Evolutionary conservation across 2,329 filamentous ascomycete genomes (phyloP).

Genomic region (Penicillium fuscoglaucum): DNA sequence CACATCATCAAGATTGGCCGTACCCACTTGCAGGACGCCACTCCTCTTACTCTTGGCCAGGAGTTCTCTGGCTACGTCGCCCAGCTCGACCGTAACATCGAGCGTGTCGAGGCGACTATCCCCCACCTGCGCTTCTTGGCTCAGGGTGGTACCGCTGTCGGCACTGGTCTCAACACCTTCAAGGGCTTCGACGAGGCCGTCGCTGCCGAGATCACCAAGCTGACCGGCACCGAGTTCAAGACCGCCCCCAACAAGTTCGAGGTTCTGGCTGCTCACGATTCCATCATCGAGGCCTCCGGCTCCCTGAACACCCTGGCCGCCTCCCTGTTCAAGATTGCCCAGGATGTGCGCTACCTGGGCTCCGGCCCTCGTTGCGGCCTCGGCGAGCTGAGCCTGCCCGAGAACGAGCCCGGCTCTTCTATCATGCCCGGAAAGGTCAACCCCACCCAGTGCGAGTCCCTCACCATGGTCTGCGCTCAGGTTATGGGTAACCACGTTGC

Average conservation of each 20-base stretch:
- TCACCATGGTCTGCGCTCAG: conserved; percentile 97
- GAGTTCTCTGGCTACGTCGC: conserved; percentile 98
- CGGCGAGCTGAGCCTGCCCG: conserved; percentile 86
- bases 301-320: conserved; percentile 88
- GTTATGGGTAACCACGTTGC: conserved; percentile 98
- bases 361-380: conserved; percentile 94
- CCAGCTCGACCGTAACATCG: conserved; percentile 87
- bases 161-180: conserved; percentile 96
- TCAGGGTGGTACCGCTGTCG: conserved; percentile 94
- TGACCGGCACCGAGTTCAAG: conserved; percentile 90
- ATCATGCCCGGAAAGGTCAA: conserved; percentile 99
- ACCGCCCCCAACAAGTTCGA: conserved; percentile 99
- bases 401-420: conserved; percentile 96
- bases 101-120: conserved; percentile 78
- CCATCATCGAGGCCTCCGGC: conserved; percentile 90
- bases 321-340: conserved; percentile 95
- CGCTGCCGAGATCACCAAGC: conserved; percentile 83
- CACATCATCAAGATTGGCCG: conserved; percentile 98
- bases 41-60: conserved; percentile 89
- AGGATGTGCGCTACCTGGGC: conserved; percentile 96
- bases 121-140: conserved; percentile 84
- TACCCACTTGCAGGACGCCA: conserved; percentile 96
- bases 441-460: conserved; percentile 94
- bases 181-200: conserved; percentile 93
- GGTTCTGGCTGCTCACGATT: conserved; percentile 91